Conservation (phyloP, 192 early-diverging fungal species). For the Powellomyces hirtus region DNA sequence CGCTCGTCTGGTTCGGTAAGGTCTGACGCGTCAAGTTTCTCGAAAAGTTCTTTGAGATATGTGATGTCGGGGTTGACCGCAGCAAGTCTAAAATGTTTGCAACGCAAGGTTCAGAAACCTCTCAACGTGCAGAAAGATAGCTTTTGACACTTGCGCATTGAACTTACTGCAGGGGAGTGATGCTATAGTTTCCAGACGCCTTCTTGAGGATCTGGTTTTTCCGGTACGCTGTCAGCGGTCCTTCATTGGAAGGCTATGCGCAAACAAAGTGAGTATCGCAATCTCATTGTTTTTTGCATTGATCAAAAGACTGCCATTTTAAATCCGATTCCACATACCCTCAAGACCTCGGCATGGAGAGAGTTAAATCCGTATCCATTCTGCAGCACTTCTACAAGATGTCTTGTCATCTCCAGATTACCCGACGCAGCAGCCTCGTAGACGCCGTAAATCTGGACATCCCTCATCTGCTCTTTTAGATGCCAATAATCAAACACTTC, state of each 20-base stretch:
- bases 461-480: neutral
- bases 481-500: neutral
- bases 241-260: neutral
- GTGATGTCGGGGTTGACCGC: conserved; percentile 44
- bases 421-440: conserved; percentile 34
- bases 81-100: conserved; percentile 26
- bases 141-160: no score
- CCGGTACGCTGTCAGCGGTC: conserved; percentile 5
- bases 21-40: conserved; percentile 29
- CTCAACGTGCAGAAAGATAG: no score
- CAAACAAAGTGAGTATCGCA: no score
- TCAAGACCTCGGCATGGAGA: conserved; percentile 29
- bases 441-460: conserved; percentile 10
- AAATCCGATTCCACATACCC: no score
- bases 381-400: conserved; percentile 25
- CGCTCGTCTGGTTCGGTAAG: conserved; percentile 37
- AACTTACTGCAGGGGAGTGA: conserved; percentile 47
- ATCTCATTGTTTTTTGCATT: no score
- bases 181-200: conserved; percentile 18
- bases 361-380: conserved; percentile 27
- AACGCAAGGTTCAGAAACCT: no score
- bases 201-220: conserved; percentile 44
- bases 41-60: conserved; percentile 36
- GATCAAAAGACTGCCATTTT: no score
- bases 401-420: conserved; percentile 10